Base-by-base conservation (phyloP, 2,329 filamentous ascomycete species). In the Orbilia oligospora region DNA sequence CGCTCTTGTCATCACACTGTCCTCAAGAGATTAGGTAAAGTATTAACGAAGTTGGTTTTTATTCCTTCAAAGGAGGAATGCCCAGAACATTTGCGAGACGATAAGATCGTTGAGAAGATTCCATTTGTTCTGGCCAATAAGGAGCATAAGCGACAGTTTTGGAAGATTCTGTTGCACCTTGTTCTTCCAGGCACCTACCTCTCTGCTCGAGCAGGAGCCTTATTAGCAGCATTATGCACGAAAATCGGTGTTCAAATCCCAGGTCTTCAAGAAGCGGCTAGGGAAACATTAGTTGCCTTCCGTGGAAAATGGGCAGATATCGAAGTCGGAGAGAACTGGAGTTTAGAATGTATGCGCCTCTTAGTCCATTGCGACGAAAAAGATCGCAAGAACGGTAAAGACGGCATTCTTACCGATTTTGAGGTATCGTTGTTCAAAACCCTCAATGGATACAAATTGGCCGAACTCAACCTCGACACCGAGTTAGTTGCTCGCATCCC, bases 251-350 rank as follows among this genome's bases (percentile, higher is more conserved):
- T 78, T 38, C 48, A 72, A 20, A 84, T 88, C 12, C 82, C 82
- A 27, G 84, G 85, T 0, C 81, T 88, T 0, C 82, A 84, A 6
- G 82, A 84, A 0, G 83, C 81, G 0, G 87, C 87, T 0, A 85
- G 85, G 38, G 80, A 81, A 1, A 85, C 87, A 71, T 83, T 88
- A 58, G 63, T 86, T 2, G 82, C 80, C 1, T 87, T 85, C 81
- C 83, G 84, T 3, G 82, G 83, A 27, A 84, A 84, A 27, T 88
- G 87, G 87, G 88, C 87, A 71, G 85, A 84, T 9, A 78, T 87
- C 3, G 84, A 86, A 1, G 83, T 86, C 6, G 86, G 87, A 0
- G 87, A 88, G 80, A 88, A 84, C 8, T 88, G 87, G 86, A 87
- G 85, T 55, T 71, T 79, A 27, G 76, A 79, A 63, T 78, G 75